phyloP scores from a whole-genome alignment of 2,329 filamentous ascomycete genomes.

The Eutypa lata region DNA sequence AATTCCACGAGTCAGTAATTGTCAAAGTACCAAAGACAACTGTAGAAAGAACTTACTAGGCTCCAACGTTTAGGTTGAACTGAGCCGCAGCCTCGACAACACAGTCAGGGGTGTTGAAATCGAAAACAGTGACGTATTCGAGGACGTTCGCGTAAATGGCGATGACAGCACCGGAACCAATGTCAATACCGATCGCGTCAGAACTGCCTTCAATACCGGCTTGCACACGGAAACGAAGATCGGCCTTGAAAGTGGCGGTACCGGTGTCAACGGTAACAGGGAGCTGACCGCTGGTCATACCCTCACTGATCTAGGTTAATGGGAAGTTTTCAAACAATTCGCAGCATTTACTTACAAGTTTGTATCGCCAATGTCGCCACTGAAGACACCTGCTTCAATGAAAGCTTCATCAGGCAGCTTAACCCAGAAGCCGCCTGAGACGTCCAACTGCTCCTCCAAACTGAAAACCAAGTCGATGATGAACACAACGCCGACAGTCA shows the following conservation, averaged over 20 bases:
- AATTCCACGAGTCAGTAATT: background rate
- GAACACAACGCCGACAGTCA: conserved; percentile 41
- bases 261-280: conserved; percentile 41
- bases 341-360: conserved; percentile 30
- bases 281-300: conserved; percentile 19
- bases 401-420: conserved; percentile 40
- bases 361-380: conserved; percentile 37
- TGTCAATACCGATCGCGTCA: conserved; percentile 19
- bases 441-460: conserved; percentile 40
- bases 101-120: conserved; percentile 25
- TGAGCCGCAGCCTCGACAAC: conserved; percentile 21
- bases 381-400: conserved; percentile 33
- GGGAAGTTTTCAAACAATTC: background rate
- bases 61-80: conserved; percentile 31
- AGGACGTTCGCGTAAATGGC: conserved; percentile 46
- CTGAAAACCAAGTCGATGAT: conserved; percentile 47
- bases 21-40: background rate
- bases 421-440: conserved; percentile 47
- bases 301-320: conserved; percentile 1
- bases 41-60: conserved; percentile 7
- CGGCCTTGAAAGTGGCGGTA: conserved; percentile 38
- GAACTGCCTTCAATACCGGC: conserved; percentile 32
- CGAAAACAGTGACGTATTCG: conserved; percentile 40
- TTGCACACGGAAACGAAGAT: conserved; percentile 44
- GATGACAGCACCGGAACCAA: conserved; percentile 35